Conservation (phyloP, 2,329 filamentous ascomycete species). For the Clonostachys chloroleuca region DNA sequence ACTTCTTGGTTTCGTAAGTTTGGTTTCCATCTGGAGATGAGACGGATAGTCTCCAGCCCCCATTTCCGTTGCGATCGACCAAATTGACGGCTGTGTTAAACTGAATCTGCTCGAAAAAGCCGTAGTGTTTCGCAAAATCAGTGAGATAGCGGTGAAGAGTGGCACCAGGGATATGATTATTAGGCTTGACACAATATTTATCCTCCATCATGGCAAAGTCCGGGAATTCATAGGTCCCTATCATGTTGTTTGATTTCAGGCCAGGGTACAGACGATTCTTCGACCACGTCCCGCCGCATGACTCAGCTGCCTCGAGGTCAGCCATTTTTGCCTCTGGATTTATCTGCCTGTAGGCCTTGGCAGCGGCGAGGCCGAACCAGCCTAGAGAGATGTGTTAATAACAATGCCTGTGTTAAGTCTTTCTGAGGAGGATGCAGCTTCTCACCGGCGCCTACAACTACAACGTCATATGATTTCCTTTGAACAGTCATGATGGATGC, state of each 20-base stretch:
- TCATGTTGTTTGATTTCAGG: constrained; percentile 69
- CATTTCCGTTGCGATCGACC: constrained; percentile 18
- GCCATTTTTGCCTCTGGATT: constrained; percentile 50
- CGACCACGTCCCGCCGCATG: constrained; percentile 68
- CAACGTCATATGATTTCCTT: constrained; percentile 9
- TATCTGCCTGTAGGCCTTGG: constrained; percentile 57
- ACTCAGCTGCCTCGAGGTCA: constrained; percentile 45
- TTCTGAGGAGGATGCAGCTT: neutral
- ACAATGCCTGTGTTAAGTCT: neutral
- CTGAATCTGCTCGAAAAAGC: constrained; percentile 31
- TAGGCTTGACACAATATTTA: constrained; percentile 39
- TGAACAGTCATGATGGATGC: neutral
- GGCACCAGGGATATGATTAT: constrained; percentile 41
- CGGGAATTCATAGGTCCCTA: constrained; percentile 68
- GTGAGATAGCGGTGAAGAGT: constrained; percentile 42
- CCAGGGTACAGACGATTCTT: constrained; percentile 62
- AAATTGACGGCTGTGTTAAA: constrained; percentile 29
- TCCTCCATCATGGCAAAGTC: constrained; percentile 67
- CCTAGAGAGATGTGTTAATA: constrained; percentile 8
- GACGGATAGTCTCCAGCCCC: constrained; percentile 11
- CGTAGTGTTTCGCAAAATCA: constrained; percentile 38
- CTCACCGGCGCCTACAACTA: constrained; percentile 15
- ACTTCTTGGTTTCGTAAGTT: constrained; percentile 21
- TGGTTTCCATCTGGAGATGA: constrained; percentile 1
- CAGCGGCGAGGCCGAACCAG: constrained; percentile 51